phyloP scores from a whole-genome alignment of 2,329 filamentous ascomycete species.

The Fusarium transvaalense region DNA sequence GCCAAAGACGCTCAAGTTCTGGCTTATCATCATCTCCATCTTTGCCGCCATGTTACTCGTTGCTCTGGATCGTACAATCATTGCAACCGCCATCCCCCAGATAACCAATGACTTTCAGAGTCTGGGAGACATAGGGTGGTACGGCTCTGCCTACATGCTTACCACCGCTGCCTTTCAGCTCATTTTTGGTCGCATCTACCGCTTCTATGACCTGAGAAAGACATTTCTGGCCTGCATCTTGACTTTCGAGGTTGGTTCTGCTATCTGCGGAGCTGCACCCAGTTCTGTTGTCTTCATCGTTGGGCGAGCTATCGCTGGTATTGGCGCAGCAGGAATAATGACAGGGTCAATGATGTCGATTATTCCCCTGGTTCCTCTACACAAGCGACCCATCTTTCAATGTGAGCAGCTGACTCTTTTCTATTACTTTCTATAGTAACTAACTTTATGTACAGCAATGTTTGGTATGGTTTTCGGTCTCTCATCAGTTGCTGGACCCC shows the following conservation, averaged over 20 bases:
- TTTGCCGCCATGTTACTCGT: conserved; percentile 69
- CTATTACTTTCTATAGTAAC: not conserved
- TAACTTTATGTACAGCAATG: conserved; percentile 52
- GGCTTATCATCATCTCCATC: conserved; percentile 66
- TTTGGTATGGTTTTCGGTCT: conserved; percentile 69
- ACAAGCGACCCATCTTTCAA: conserved; percentile 70
- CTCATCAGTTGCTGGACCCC: conserved; percentile 65
- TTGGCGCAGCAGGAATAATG: conserved; percentile 69
- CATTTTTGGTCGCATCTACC: conserved; percentile 67
- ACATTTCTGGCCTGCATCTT: conserved; percentile 62
- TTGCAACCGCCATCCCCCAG: conserved; percentile 66
- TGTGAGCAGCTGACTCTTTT: conserved; percentile 46
- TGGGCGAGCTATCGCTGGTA: conserved; percentile 68
- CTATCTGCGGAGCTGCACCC: conserved; percentile 67
- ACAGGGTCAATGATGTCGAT: conserved; percentile 69
- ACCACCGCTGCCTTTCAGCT: conserved; percentile 68
- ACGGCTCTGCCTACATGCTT: conserved; percentile 71
- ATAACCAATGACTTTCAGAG: conserved; percentile 70
- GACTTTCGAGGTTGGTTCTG: conserved; percentile 67
- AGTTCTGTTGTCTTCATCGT: conserved; percentile 66
- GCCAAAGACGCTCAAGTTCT: conserved; percentile 66
- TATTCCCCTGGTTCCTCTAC: conserved; percentile 69
- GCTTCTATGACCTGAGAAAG: conserved; percentile 65
- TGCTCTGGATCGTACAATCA: conserved; percentile 69
- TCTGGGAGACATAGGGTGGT: conserved; percentile 73